These are phyloP conservation scores for Mikania micrantha DNA, from an alignment of 129 eudicot genomes.

Conservation along the genomic window DNA sequence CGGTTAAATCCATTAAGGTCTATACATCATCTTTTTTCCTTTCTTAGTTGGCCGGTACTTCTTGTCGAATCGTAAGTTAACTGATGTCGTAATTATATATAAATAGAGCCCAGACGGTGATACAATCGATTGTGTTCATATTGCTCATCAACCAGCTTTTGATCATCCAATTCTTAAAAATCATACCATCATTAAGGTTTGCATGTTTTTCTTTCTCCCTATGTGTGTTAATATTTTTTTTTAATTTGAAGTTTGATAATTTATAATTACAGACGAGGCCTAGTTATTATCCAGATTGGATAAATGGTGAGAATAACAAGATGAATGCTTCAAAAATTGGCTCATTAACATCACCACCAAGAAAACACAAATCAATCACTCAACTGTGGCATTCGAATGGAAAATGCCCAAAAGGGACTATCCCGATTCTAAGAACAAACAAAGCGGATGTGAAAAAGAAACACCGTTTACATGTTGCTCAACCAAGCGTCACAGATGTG, in stretches of 20 bases:
- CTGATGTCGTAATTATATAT: not conserved
- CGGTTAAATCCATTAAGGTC: slow-evolving; percentile 64
- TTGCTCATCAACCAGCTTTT: slow-evolving; percentile 77
- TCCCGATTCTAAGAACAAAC: slow-evolving; percentile 68
- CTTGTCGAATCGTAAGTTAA: not conserved
- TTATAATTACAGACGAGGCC: slow-evolving; percentile 45
- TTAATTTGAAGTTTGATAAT: not conserved
- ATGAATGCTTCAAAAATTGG: slow-evolving; percentile 14
- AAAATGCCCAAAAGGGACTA: slow-evolving; percentile 56
- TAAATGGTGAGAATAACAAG: slow-evolving; percentile 27
- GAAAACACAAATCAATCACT: slow-evolving; percentile 5
- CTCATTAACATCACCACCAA: slow-evolving; percentile 42
- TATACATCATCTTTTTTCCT: not conserved
- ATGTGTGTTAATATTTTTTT: too few relatives aligned
- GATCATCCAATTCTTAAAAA: slow-evolving; percentile 74
- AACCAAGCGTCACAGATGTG: slow-evolving; percentile 34
- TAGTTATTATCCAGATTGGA: slow-evolving; percentile 62
- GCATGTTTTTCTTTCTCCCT: not conserved
- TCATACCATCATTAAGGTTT: slow-evolving; percentile 69
- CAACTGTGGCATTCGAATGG: slow-evolving; percentile 77
- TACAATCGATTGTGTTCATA: slow-evolving; percentile 61
- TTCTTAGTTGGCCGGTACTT: not conserved
- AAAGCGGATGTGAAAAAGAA: slow-evolving; percentile 57
- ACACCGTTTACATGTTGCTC: slow-evolving; percentile 25
- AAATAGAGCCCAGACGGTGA: slow-evolving; percentile 79